A percentile compares a stretch with the other conserved stretches of the same genome.
Conservation (phyloP, 495 filamentous ascomycete species). For the Penicillium daleae region DNA sequence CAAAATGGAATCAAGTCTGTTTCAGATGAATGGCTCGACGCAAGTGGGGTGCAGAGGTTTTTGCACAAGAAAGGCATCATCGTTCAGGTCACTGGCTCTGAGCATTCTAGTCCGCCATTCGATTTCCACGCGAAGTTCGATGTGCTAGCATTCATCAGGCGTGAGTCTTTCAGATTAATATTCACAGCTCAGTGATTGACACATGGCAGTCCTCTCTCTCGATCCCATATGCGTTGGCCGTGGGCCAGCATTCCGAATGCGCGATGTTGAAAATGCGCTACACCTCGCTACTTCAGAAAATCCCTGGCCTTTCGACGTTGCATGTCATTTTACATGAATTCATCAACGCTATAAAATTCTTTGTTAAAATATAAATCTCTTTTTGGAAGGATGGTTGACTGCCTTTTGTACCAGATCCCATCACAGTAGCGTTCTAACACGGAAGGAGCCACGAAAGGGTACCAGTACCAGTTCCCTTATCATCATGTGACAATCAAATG, state of each 20-base stretch:
- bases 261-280: slow-evolving; percentile 34
- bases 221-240: slow-evolving; percentile 33
- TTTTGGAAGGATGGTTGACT: no score
- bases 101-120: slow-evolving; percentile 15
- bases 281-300: slow-evolving; percentile 25
- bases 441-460: no score
- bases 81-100: slow-evolving; percentile 18
- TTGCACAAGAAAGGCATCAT: slow-evolving; percentile 27
- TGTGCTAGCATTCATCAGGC: slow-evolving; percentile 27
- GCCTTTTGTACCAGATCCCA: no score
- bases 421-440: no score
- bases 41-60: slow-evolving; percentile 32
- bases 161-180: slow-evolving; percentile 34
- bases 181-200: no score
- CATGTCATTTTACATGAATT: no score
- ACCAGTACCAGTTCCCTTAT: no score
- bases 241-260: slow-evolving; percentile 34
- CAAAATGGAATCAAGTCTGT: slow-evolving; percentile 27
- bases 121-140: slow-evolving; percentile 26
- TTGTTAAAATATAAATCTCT: no score
- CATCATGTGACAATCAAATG: no score
- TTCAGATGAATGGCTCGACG: slow-evolving; percentile 35
- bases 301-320: slow-evolving; percentile 19
- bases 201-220: slow-evolving; percentile 26
- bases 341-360: no score